Percentiles rank a stretch among this genome's conserved stretches.
Evolutionary conservation across 2,329 filamentous ascomycete species (phyloP).

Genomic region (Colletotrichum lupini): DNA sequence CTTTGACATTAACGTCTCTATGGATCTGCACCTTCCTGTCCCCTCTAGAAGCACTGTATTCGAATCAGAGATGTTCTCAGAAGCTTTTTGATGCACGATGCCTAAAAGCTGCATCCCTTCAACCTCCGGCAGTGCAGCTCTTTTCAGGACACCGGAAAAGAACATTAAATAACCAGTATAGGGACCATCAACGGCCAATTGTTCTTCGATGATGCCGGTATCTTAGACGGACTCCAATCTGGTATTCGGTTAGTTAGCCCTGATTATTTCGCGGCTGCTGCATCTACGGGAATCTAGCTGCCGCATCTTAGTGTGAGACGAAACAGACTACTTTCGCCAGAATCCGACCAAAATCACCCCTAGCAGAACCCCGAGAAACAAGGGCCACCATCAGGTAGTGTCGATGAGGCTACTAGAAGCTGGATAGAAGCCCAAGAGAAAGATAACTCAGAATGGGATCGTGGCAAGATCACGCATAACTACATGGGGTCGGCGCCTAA

Average conservation of each 20-base stretch:
- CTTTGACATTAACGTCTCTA: not conserved
- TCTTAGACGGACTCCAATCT: no score
- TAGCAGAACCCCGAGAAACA: not conserved
- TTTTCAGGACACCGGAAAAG: not conserved
- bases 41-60: not conserved
- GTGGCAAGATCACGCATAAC: slow-evolving; percentile 55
- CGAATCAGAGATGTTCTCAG: not conserved
- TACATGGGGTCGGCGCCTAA: slow-evolving; percentile 61
- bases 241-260: no score
- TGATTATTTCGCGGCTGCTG: not conserved
- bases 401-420: no score
- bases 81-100: not conserved
- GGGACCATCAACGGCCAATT: not conserved
- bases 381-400: no score
- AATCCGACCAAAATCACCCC: not conserved
- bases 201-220: not conserved
- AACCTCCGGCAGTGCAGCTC: not conserved
- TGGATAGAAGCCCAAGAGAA: not conserved
- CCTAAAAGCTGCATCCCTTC: no score
- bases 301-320: not conserved
- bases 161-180: accelerated
- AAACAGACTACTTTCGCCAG: not conserved
- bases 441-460: slow-evolving; percentile 37
- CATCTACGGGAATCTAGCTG: not conserved
- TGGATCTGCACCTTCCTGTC: not conserved